phyloP scores from a whole-genome alignment of 1,139 yeast species.

The Ogataea hybrid region DNA sequence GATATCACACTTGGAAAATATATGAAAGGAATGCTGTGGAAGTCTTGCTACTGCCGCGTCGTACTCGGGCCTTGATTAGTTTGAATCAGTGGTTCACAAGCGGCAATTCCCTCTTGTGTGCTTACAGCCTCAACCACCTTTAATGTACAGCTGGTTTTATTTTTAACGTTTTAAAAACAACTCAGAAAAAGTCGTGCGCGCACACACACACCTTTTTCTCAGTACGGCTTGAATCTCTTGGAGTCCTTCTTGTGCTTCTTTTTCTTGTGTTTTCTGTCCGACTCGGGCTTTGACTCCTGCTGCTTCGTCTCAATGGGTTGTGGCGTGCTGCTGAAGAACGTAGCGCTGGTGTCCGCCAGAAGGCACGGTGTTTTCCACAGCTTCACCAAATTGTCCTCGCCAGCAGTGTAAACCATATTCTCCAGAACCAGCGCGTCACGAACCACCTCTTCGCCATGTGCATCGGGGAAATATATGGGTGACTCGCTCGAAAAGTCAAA shows the following conservation, averaged over 20 bases:
- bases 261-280: constrained; percentile 23
- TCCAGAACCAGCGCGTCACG: constrained; percentile 56
- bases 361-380: constrained; percentile 48
- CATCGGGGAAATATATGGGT: constrained; percentile 51
- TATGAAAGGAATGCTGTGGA: no score
- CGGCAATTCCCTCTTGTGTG: constrained; percentile 3
- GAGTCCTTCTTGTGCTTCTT: constrained; percentile 36
- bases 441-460: constrained; percentile 88
- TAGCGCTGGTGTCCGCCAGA: constrained; percentile 18
- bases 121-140: constrained; percentile 3
- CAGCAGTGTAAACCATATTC: constrained; percentile 63
- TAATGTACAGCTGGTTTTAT: constrained; percentile 3
- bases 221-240: constrained; percentile 53
- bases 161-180: constrained; percentile 7
- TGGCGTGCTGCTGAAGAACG: constrained; percentile 7
- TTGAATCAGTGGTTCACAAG: neutral
- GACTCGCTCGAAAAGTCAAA: constrained; percentile 35
- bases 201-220: neutral
- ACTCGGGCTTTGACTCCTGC: neutral
- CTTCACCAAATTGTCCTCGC: constrained; percentile 80
- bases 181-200: constrained; percentile 12
- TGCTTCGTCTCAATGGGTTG: neutral
- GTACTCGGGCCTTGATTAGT: neutral
- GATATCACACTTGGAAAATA: neutral
- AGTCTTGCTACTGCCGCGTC: neutral